Base-by-base conservation (phyloP, 441 rosid genomes). In the Arabidopsis hybrid region DNA sequence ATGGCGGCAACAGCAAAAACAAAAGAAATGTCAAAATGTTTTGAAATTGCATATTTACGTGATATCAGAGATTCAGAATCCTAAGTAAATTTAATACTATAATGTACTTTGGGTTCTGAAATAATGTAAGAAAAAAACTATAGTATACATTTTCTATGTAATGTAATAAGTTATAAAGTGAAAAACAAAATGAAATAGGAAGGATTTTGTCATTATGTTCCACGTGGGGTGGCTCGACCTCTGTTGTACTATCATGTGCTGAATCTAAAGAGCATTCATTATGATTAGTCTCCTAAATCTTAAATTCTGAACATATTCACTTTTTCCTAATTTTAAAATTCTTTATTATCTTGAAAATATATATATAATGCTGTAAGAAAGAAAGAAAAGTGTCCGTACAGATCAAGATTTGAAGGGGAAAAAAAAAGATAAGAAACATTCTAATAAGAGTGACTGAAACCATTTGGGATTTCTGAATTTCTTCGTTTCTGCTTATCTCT, bases 161-260 rank as follows among this genome's bases (percentile, higher is more conserved):
- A 46, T 34, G 47, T 53, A 11, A 35, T 18, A 14, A 35, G 31
- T 16, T 31, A 53, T 40, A 65, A 36, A 36, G 12, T 35, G 32
- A 9, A 29, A 34, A 18, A 26, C 29, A 12, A 17, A 38, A 8
- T 10, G 18, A 40, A 51, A 21, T 4, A 32, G 31, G 39, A 51
- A 51, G 17, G 70, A 69, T 62, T 69, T 69, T 75, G 79, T 75
- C 79, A 75, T 55, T 69, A 75, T 69, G 53, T 75, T 69, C 79
- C 74, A 75, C 79, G 74, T 75, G 79, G 79, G 70, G 70, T 69
- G 70, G 73, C 78, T 75, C 78, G 78, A 60, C 63, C 73, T 60
- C 69, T 75, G 70, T 75, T 75, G 70, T 75, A 63, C 65, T 47
- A 55, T 68, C 79, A 68, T 68, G 69, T 68, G 74, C 74, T 68